phyloP scores from a whole-genome alignment of 768 basidiomycete species.

The Russula griseocarnosa region DNA sequence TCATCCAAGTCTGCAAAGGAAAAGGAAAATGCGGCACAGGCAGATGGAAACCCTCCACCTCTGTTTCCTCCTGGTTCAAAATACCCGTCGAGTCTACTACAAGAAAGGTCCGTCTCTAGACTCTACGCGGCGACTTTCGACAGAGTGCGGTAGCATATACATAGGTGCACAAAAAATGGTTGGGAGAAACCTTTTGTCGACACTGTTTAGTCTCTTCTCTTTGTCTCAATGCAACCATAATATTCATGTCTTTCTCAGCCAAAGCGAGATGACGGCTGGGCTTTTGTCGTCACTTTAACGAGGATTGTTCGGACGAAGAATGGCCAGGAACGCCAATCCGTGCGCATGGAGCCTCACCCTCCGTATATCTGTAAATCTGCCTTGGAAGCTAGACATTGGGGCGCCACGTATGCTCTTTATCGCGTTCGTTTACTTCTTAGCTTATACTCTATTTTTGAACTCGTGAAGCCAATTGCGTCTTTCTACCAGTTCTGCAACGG shows the following conservation, averaged over 20 bases:
- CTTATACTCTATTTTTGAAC: conserved; percentile 13
- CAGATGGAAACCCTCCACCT: conserved; percentile 39
- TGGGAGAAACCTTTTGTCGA: conserved; percentile 86
- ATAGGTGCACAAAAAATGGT: conserved; percentile 80
- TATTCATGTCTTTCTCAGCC: conserved; percentile 38
- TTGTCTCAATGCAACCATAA: background rate
- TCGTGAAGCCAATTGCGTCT: conserved; percentile 31
- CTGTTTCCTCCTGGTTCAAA: conserved; percentile 85
- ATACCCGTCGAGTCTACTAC: conserved; percentile 70
- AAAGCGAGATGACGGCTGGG: conserved; percentile 48
- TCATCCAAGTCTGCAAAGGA: conserved; percentile 52
- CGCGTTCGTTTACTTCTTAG: conserved; percentile 54
- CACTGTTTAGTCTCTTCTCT: conserved; percentile 45
- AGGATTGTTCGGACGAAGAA: conserved; percentile 67
- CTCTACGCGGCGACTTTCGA: background rate
- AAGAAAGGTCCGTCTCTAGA: conserved; percentile 56
- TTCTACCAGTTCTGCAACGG: conserved; percentile 63
- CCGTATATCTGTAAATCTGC: conserved; percentile 62
- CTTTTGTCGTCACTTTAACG: conserved; percentile 65
- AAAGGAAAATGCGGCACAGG: conserved; percentile 23
- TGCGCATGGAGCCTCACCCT: conserved; percentile 71
- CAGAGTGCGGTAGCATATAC: conserved; percentile 4
- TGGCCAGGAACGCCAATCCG: conserved; percentile 51
- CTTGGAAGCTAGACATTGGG: conserved; percentile 87
- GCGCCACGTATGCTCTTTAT: conserved; percentile 81